Conservation (phyloP, 805 yeast genomes). For the Candida tammaniensis region DNA sequence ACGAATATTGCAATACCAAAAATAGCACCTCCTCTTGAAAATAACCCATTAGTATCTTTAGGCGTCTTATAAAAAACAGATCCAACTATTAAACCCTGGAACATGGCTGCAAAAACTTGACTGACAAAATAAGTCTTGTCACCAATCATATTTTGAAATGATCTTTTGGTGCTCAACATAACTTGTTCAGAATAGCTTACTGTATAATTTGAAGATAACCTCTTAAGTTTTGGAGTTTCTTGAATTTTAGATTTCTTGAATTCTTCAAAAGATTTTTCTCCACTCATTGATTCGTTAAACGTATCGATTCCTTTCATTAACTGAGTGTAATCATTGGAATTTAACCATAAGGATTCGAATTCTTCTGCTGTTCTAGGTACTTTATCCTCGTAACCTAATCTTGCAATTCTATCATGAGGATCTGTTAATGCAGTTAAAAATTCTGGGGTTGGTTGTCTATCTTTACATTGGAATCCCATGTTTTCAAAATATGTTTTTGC, state of each 20-base stretch:
- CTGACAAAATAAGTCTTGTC: background rate
- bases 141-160: background rate
- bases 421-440: conserved; percentile 63
- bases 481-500: conserved; percentile 48
- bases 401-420: conserved; percentile 51
- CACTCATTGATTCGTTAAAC: no score
- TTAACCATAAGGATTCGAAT: conserved; percentile 54
- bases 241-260: background rate
- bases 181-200: background rate
- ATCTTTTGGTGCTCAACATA: conserved; percentile 1
- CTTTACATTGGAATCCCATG: conserved; percentile 60
- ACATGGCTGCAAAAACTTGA: conserved; percentile 3
- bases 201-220: background rate
- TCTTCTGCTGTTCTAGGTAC: conserved; percentile 56
- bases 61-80: conserved; percentile 55
- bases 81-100: conserved; percentile 51
- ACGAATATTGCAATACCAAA: conserved; percentile 59
- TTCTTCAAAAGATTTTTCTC: no score
- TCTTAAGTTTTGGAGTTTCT: background rate
- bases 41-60: conserved; percentile 50
- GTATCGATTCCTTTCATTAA: conserved; percentile 21
- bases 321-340: conserved; percentile 47
- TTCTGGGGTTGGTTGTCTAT: conserved; percentile 65
- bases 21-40: conserved; percentile 59
- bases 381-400: conserved; percentile 45